phyloP scores from a whole-genome alignment of 257 asterid species.

The Rehmannia glutinosa region DNA sequence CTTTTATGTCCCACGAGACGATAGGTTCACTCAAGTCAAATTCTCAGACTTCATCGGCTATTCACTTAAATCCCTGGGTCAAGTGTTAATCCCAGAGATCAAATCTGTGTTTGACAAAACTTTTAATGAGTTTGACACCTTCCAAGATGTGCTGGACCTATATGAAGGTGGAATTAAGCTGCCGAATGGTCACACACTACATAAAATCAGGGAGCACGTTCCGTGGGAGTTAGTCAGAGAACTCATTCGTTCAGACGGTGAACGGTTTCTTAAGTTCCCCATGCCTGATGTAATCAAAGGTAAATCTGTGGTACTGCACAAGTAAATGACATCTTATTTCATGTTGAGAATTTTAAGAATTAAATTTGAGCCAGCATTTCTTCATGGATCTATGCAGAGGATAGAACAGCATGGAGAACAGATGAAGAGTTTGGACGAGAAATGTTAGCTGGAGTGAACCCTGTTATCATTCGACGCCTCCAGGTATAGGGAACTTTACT shows the following conservation, averaged over 20 bases:
- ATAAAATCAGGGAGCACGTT: constrained; percentile 42
- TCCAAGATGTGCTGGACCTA: constrained; percentile 59
- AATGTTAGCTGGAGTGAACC: constrained; percentile 96
- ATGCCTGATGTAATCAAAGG: constrained; percentile 81
- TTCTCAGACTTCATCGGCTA: constrained; percentile 83
- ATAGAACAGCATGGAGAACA: constrained; percentile 88
- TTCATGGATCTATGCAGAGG: constrained; percentile 39
- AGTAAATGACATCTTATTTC: neutral
- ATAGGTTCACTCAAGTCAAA: constrained; percentile 63
- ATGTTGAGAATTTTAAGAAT: neutral
- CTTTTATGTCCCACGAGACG: constrained; percentile 81
- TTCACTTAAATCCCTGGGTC: constrained; percentile 70
- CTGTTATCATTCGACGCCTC: constrained; percentile 63
- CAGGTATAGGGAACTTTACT: constrained; percentile 34
- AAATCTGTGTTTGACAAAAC: constrained; percentile 67
- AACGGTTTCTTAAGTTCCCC: constrained; percentile 56
- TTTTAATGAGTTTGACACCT: constrained; percentile 74
- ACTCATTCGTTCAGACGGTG: constrained; percentile 65
- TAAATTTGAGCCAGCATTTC: neutral
- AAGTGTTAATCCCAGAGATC: constrained; percentile 64
- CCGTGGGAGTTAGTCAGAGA: constrained; percentile 74
- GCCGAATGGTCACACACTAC: constrained; percentile 36
- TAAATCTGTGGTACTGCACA: too few relatives aligned
- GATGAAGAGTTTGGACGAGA: constrained; percentile 93
- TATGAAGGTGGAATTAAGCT: constrained; percentile 59